Evolutionary conservation across 108 stramenopile species (phyloP), one percentile per base, ranked within the genome.

Genomic region (Epithemia pelagica): DNA sequence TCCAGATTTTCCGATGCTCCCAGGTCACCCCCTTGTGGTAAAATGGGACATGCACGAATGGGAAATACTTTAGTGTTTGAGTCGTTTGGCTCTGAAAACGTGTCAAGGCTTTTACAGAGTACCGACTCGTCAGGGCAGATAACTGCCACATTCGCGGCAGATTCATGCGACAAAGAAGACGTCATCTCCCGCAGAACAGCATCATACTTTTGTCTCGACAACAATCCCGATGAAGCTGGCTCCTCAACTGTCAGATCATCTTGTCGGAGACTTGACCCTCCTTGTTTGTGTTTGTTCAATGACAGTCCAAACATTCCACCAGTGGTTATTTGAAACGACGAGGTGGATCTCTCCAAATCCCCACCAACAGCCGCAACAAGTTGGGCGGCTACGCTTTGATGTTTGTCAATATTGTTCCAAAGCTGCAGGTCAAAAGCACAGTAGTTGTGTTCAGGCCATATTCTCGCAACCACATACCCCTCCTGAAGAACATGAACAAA

Each of bases 261-360:
- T 60, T n/a, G 1, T 19, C 51, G 71, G 0, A 90, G 90, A n/a
- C 93, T 88, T 30, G 79, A 75, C 19, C 78, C 73, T 24, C 77
- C 73, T 22, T 76, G 77, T 68, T 94, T 90, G 24, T 88, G 79
- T 57, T 77, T 74, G 90, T 90, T 89, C 32, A 85, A 82, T 29
- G 77, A 72, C 20, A 78, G 70, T 46, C 88, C 91, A 73, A 82
- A 81, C 82, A 92, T 92, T 52, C 91, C 91, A 30, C 88, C 88
- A 52, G 81, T 78, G 52, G 88, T 83, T 28, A 92, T 77, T 51
- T 84, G 78, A 70, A 75, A 92, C 21, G 77, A 73, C 1, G 86
- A 82, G 0, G 27, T 58, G 66, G 52, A 78, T 22, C 30, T 2
- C 18, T 22, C 30, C 54, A n/a, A 24, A 24, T 52, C 62, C 28